Evolutionary conservation across 1,139 yeast genomes (phyloP).

Genomic region (Martiniozyma asiatica): DNA sequence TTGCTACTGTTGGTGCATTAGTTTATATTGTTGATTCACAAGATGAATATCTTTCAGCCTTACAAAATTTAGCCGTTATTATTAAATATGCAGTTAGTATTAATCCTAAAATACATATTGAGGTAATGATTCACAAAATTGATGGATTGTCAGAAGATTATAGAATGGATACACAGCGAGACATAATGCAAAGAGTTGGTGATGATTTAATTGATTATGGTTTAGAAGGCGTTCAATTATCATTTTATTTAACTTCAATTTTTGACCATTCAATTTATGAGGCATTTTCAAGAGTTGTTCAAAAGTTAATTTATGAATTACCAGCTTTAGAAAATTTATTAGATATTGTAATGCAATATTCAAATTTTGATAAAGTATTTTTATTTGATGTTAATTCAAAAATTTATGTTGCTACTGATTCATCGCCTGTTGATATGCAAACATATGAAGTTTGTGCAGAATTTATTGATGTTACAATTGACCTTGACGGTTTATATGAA

Average conservation of each 20-base stretch:
- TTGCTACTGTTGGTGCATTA: slow-evolving; percentile 80
- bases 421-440: slow-evolving; percentile 89
- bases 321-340: slow-evolving; percentile 82
- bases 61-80: slow-evolving; percentile 79
- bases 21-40: slow-evolving; percentile 92
- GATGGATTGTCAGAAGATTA: slow-evolving; percentile 94
- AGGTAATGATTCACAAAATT: slow-evolving; percentile 86
- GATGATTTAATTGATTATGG: slow-evolving; percentile 88
- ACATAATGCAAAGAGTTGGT: slow-evolving; percentile 90
- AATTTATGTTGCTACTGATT: slow-evolving; percentile 91
- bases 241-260: slow-evolving; percentile 84
- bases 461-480: slow-evolving; percentile 88
- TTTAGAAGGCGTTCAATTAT: slow-evolving; percentile 79
- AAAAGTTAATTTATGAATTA: slow-evolving; percentile 77
- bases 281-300: slow-evolving; percentile 87
- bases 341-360: slow-evolving; percentile 80
- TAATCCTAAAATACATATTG: slow-evolving; percentile 79
- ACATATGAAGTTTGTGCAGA: slow-evolving; percentile 96
- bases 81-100: slow-evolving; percentile 80
- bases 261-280: slow-evolving; percentile 95
- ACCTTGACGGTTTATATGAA: slow-evolving; percentile 64
- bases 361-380: slow-evolving; percentile 85
- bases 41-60: slow-evolving; percentile 87
- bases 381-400: slow-evolving; percentile 88
- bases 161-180: slow-evolving; percentile 87